These are phyloP conservation scores for Zygosaccharomyces siamensis DNA, from an alignment of 805 yeast genomes.

Conservation along the genomic window DNA sequence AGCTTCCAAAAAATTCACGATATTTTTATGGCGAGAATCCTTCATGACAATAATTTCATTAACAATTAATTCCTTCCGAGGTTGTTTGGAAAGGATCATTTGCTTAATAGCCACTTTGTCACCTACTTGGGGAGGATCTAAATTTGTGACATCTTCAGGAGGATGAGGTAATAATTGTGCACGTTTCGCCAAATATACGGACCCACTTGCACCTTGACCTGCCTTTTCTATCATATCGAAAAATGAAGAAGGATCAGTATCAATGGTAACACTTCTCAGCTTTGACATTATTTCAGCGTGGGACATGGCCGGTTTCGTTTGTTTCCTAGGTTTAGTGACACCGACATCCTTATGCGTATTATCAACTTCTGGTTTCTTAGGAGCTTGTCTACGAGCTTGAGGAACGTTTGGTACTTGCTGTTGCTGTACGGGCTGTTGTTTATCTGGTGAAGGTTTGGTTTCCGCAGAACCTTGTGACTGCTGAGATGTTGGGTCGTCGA, in stretches of 20 bases:
- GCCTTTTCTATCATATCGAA: slow-evolving; percentile 76
- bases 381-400: slow-evolving; percentile 29
- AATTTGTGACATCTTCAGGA: slow-evolving; percentile 14
- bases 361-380: slow-evolving; percentile 27
- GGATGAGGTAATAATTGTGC: slow-evolving; percentile 38
- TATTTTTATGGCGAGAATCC: slow-evolving; percentile 89
- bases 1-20: slow-evolving; percentile 91
- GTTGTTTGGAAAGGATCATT: slow-evolving; percentile 87
- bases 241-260: slow-evolving; percentile 78
- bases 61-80: slow-evolving; percentile 89
- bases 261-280: slow-evolving; percentile 74
- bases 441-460: slow-evolving; percentile 6
- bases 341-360: slow-evolving; percentile 28
- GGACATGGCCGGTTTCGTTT: slow-evolving; percentile 60
- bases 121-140: slow-evolving; percentile 38
- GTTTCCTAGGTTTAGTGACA: slow-evolving; percentile 40
- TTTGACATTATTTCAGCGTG: slow-evolving; percentile 83
- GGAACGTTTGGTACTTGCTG: slow-evolving; percentile 22
- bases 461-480: background rate
- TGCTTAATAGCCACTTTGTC: slow-evolving; percentile 91
- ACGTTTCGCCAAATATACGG: slow-evolving; percentile 81
- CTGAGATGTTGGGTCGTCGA: background rate
- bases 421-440: slow-evolving; percentile 23
- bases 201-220: slow-evolving; percentile 98
- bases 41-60: slow-evolving; percentile 96